phyloP scores from a whole-genome alignment of 2,329 filamentous ascomycete species.

The Aspergillus texensis region DNA sequence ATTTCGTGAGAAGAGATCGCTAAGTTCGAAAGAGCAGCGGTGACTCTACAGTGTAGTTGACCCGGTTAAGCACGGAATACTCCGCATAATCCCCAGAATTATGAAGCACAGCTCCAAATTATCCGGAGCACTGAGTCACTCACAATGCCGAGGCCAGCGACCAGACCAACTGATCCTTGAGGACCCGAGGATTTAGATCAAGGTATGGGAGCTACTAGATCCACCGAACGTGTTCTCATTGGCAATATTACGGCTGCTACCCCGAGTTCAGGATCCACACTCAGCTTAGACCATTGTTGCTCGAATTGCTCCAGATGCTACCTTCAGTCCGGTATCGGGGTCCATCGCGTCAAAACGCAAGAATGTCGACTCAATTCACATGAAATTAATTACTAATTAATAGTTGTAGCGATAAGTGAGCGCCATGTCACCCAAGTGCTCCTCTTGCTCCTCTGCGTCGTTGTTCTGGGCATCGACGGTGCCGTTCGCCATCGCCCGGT shows the following conservation, averaged over 20 bases:
- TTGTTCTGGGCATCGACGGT: conserved; percentile 11
- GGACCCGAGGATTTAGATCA: not conserved
- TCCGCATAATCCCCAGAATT: not conserved
- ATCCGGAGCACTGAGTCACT: too few relatives aligned
- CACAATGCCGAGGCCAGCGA: too few relatives aligned
- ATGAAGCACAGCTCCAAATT: too few relatives aligned
- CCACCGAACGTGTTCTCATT: not conserved
- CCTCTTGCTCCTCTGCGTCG: conserved; percentile 34
- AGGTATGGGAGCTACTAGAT: not conserved
- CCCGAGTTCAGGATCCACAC: not conserved
- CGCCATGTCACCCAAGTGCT: conserved; percentile 43
- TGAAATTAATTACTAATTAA: conserved; percentile 17
- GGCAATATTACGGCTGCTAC: not conserved
- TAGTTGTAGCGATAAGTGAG: conserved; percentile 45
- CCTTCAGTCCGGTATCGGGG: not conserved
- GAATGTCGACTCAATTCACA: not conserved
- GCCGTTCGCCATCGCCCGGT: conserved; percentile 30
- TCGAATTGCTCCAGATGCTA: not conserved
- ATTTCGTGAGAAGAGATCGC: too few relatives aligned
- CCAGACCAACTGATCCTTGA: too few relatives aligned
- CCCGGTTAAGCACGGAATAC: not conserved
- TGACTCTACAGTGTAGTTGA: too few relatives aligned
- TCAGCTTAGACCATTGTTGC: not conserved
- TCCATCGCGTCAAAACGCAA: not conserved
- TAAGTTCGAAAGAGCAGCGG: too few relatives aligned